Evolutionary conservation across 2,329 filamentous ascomycete genomes (phyloP), one percentile per base, ranked within the genome.

Genomic region (Eurotiales sp.): DNA sequence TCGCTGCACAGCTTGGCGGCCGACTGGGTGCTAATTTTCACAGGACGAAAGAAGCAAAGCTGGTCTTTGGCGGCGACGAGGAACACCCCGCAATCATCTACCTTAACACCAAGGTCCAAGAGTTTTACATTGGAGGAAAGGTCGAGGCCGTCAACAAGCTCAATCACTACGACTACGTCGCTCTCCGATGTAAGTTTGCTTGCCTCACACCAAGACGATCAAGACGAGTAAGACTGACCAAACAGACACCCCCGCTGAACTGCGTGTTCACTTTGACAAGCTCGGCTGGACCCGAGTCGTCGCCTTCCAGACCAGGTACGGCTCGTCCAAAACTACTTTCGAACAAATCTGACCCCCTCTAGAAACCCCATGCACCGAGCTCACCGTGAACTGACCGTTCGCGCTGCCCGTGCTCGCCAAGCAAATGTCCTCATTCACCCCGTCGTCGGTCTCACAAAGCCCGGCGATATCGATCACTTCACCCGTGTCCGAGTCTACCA

Each of bases 351-450:
- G 37, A 44, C 17, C 10, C 22, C 11, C 27, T 22, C 14, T 43
- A 72, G 91, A 72, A 99, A 99, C 78, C 93, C 93, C 63, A 99
- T 99, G 93, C 93, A 99, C 80, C 88, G 93, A 66, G 93, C 93
- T 71, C 93, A 99, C 77, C 85, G 93, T 75, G 93, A 99, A 78
- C 79, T 99, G 73, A 99, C 93, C 54, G 93, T 99, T 67, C 90
- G 93, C 66, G 93, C 93, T 61, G 93, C 93, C 59, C 92, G 93
- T 64, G 88, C 88, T 52, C 89, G 95, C 74, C 91, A 96, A 73
- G 93, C 93, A 72, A 99, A 99, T 71, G 93, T 99, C 61, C 87
- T 99, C 66, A 99, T 99, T 72, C 93, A 99, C 79, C 93, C 93
- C 55, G 93, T 99, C 58, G 93, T 99, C 59, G 93, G 93, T 69